Evolutionary conservation across 306 rosid species (phyloP).

Genomic region (Citrullus mucosospermus): DNA sequence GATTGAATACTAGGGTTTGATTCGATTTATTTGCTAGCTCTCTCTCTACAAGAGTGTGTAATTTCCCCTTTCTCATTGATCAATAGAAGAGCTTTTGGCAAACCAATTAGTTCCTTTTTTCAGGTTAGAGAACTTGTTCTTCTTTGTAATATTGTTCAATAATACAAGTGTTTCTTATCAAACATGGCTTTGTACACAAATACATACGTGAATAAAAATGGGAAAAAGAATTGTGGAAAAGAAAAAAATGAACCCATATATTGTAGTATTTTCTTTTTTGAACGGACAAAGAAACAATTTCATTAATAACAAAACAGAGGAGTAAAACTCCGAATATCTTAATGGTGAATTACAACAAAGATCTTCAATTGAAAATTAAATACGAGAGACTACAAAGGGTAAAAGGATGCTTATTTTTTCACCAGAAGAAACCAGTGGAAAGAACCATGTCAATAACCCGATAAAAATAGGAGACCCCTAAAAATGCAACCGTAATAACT

Average conservation of each 20-base stretch:
- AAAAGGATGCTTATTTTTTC: too few species aligned
- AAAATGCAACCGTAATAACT: too few species aligned
- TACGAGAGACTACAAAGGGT: too few species aligned
- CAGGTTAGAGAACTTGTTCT: not conserved
- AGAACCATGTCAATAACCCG: too few species aligned
- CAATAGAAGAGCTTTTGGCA: not conserved
- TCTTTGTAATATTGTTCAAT: not conserved
- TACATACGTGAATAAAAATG: not conserved
- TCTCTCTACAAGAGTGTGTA: not conserved
- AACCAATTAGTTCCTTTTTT: not conserved
- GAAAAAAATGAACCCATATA: not conserved
- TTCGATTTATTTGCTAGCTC: not conserved
- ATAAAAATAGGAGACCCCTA: too few species aligned
- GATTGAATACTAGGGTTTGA: not conserved
- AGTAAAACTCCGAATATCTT: too few species aligned
- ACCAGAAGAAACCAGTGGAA: too few species aligned
- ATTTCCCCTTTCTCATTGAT: not conserved
- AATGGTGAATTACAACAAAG: too few species aligned
- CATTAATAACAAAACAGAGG: too few species aligned
- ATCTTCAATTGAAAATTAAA: too few species aligned
- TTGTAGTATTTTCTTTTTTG: not conserved
- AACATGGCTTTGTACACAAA: not conserved
- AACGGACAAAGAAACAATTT: too few species aligned
- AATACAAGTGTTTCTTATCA: not conserved
- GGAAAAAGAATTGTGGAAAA: not conserved